Conservation (phyloP, 495 filamentous ascomycete genomes). For the Lasiosphaeriaceae sp. region DNA sequence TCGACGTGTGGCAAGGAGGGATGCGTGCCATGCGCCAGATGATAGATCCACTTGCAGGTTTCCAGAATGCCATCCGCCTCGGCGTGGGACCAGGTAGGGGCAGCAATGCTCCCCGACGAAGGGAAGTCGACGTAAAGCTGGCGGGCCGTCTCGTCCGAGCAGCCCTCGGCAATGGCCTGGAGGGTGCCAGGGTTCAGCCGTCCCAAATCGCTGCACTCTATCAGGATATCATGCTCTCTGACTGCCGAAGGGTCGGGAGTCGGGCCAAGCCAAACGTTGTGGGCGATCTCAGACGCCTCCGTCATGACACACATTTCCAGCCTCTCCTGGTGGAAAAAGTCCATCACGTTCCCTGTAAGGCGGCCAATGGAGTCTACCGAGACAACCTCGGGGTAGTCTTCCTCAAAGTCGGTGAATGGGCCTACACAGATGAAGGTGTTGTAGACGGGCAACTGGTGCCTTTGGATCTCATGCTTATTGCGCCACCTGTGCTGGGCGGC, state of each 20-base stretch:
- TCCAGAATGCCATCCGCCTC: slow-evolving; percentile 81
- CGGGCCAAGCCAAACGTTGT: slow-evolving; percentile 87
- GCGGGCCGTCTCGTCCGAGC: slow-evolving; percentile 29
- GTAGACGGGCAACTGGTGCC: slow-evolving; percentile 58
- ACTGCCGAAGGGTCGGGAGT: slow-evolving; percentile 64
- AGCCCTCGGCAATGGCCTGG: slow-evolving; percentile 38
- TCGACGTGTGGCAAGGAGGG: slow-evolving; percentile 45
- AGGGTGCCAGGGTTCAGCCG: slow-evolving; percentile 56
- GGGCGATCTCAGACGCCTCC: slow-evolving; percentile 76
- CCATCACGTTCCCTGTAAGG: slow-evolving; percentile 73
- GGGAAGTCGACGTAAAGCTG: slow-evolving; percentile 75
- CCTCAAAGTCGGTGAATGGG: slow-evolving; percentile 71
- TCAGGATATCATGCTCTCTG: slow-evolving; percentile 60
- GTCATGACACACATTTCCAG: slow-evolving; percentile 93
- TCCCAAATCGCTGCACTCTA: slow-evolving; percentile 84
- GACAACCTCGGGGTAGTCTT: slow-evolving; percentile 64
- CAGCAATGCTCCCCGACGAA: slow-evolving; percentile 83
- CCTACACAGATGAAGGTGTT: slow-evolving; percentile 76
- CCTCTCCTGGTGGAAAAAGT: slow-evolving; percentile 88
- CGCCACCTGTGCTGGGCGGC: slow-evolving; percentile 73
- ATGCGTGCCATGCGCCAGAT: slow-evolving; percentile 59
- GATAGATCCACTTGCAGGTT: slow-evolving; percentile 85
- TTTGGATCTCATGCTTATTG: slow-evolving; percentile 52
- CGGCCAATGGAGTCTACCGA: slow-evolving; percentile 69
- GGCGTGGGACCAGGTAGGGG: slow-evolving; percentile 70